phyloP scores from a whole-genome alignment of 1,139 yeast species.

The Suhomyces coccinellae region DNA sequence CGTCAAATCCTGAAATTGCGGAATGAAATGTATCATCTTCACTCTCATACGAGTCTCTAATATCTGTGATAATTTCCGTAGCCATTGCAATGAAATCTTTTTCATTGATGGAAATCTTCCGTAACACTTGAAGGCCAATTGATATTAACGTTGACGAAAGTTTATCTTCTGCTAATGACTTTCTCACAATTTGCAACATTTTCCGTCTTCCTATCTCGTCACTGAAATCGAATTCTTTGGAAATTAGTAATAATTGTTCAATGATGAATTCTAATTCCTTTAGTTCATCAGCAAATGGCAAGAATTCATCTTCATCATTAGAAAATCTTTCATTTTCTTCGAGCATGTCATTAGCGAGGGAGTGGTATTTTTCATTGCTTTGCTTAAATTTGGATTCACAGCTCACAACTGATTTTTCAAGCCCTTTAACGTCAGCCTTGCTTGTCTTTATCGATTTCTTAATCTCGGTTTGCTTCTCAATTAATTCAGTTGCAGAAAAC shows the following conservation, averaged over 20 bases:
- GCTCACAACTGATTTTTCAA: constrained; percentile 25
- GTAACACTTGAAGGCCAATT: constrained; percentile 62
- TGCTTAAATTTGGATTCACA: constrained; percentile 19
- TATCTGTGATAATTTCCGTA: constrained; percentile 83
- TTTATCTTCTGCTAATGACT: constrained; percentile 55
- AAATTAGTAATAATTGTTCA: constrained; percentile 67
- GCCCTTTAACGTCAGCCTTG: constrained; percentile 16
- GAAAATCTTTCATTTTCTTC: constrained; percentile 18
- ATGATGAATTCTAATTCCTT: constrained; percentile 72
- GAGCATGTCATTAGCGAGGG: constrained; percentile 14
- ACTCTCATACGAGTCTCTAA: constrained; percentile 65
- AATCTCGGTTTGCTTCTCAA: constrained; percentile 13
- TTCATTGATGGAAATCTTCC: constrained; percentile 73
- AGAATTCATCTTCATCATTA: constrained; percentile 25
- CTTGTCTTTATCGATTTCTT: constrained; percentile 13
- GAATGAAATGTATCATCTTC: constrained; percentile 54
- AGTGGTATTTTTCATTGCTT: constrained; percentile 21
- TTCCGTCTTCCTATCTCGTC: constrained; percentile 91
- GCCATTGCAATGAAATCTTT: constrained; percentile 82
- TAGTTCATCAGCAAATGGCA: constrained; percentile 36
- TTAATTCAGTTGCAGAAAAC: constrained; percentile 16
- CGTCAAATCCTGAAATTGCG: constrained; percentile 48
- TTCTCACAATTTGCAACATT: constrained; percentile 71
- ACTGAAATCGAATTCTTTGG: constrained; percentile 76
- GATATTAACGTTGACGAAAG: constrained; percentile 56